Conservation (phyloP, 2,329 filamentous ascomycete species). For the Fusarium staphyleae region DNA sequence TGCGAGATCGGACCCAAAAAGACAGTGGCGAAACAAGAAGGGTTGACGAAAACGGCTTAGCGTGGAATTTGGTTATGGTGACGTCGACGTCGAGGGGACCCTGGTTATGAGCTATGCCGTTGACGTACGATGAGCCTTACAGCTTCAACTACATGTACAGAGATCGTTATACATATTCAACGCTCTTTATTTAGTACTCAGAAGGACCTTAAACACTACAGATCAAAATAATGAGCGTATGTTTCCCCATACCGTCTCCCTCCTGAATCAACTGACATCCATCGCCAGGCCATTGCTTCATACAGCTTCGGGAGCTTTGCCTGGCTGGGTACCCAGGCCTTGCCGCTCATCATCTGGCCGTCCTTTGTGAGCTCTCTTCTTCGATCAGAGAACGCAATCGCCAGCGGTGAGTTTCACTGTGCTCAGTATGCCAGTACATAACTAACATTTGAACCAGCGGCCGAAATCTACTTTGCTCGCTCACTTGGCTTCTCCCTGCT, state of each 20-base stretch:
- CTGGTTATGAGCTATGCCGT: neutral
- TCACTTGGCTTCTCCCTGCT: slow-evolving; percentile 73
- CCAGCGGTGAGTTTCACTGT: slow-evolving; percentile 41
- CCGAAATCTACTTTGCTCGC: slow-evolving; percentile 78
- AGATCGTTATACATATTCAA: too few species aligned
- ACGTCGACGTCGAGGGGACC: slow-evolving; percentile 13
- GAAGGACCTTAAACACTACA: too few species aligned
- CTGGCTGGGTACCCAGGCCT: slow-evolving; percentile 58
- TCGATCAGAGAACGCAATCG: slow-evolving; percentile 41
- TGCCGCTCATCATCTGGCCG: slow-evolving; percentile 57
- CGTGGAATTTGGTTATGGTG: slow-evolving; percentile 7
- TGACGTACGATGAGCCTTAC: neutral
- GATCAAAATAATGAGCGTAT: slow-evolving; percentile 31
- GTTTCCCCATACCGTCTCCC: neutral
- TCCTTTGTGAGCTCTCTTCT: slow-evolving; percentile 56
- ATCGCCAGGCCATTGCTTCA: slow-evolving; percentile 54
- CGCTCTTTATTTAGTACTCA: too few species aligned
- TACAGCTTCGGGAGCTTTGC: slow-evolving; percentile 60
- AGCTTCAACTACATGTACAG: too few species aligned
- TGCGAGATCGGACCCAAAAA: slow-evolving; percentile 35
- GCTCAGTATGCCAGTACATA: neutral
- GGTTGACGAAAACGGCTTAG: neutral
- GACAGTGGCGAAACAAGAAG: neutral
- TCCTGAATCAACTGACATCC: slow-evolving; percentile 5
- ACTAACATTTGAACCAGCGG: slow-evolving; percentile 39